Base-by-base conservation (phyloP, 2,329 filamentous ascomycete species). In the Monilinia fructicola region DNA sequence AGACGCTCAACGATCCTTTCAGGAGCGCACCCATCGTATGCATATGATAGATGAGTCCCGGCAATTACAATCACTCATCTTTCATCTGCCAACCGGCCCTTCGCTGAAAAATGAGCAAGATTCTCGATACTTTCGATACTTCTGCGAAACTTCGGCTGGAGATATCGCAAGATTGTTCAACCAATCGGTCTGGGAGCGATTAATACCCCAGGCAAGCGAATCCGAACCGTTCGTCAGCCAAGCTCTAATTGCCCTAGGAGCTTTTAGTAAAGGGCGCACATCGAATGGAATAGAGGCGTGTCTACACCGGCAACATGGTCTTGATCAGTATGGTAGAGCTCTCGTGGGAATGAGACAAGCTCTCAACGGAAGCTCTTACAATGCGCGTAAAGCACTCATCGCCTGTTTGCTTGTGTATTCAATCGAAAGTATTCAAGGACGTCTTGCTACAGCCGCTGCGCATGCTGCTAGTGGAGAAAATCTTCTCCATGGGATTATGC, bases 121-220 rank as follows among this genome's bases (percentile, higher is more conserved):
- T 63, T 58, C 40, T 21, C 66, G 52, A 12, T 72, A 67, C 53
- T 73, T 71, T 50, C 62, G 58, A 12, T 65, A 71, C 31, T 73
- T 67, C 28, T 59, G 67, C 18, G 69, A 72, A 23, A 64, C 68
- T 7, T 67, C 62, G 12, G 67, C 66, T 14, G 28, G n/a, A 3
- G 55, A 69, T 44, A 69, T 73, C 7, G 50, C 64, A 9, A 69
- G 71, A 12, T 61, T 67, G n/a, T 71, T 69, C 31, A 56, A 66
- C 16, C 63, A 53, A 18, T 53, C 65, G 4, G 54, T 70, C 16
- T 73, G 71, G 71, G 55, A 64, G n/a, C 61, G 56, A 18, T 12
- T 72, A n/a, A 69, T 73, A 21, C 70, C 68, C 3, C 70, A 73
- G 58, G 61, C 61, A 21, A 61, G 64, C 42, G 64, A 72, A 54